A percentile compares a stretch with the other conserved stretches of the same genome.
phyloP scores from a whole-genome alignment of 768 basidiomycete species.

The Phylloporus scabripes region DNA sequence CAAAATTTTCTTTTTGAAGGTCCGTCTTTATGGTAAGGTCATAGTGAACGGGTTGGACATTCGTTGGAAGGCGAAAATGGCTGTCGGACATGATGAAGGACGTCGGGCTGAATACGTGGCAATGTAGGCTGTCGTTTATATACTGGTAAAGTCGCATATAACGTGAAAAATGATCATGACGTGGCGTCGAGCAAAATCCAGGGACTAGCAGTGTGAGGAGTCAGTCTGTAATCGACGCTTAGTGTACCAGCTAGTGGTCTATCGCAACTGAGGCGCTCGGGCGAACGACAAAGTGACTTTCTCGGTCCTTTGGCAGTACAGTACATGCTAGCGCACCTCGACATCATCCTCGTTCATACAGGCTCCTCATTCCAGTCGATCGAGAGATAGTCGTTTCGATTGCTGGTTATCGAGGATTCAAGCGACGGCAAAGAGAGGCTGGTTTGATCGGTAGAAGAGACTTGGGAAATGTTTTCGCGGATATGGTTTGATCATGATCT shows the following conservation, averaged over 20 bases:
- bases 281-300: neutral
- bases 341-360: neutral
- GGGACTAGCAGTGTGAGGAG: too few species aligned
- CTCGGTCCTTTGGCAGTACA: constrained; percentile 1
- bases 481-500: constrained; percentile 43
- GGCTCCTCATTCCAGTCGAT: neutral
- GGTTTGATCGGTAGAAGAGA: constrained; percentile 36
- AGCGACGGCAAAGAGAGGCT: constrained; percentile 4
- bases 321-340: neutral
- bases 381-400: neutral
- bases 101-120: neutral
- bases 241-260: too few species aligned
- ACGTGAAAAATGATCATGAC: neutral
- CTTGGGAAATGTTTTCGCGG: constrained; percentile 48
- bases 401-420: constrained; percentile 4
- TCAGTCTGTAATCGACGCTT: too few species aligned
- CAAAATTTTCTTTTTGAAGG: constrained; percentile 67
- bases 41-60: constrained; percentile 71
- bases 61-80: constrained; percentile 52
- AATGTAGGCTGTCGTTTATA: neutral
- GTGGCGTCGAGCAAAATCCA: too few species aligned
- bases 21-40: constrained; percentile 78
- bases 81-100: constrained; percentile 10
- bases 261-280: neutral
- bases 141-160: too few species aligned